phyloP scores from a whole-genome alignment of 2,329 filamentous ascomycete genomes.

The Neodidymelliopsis sp. region DNA sequence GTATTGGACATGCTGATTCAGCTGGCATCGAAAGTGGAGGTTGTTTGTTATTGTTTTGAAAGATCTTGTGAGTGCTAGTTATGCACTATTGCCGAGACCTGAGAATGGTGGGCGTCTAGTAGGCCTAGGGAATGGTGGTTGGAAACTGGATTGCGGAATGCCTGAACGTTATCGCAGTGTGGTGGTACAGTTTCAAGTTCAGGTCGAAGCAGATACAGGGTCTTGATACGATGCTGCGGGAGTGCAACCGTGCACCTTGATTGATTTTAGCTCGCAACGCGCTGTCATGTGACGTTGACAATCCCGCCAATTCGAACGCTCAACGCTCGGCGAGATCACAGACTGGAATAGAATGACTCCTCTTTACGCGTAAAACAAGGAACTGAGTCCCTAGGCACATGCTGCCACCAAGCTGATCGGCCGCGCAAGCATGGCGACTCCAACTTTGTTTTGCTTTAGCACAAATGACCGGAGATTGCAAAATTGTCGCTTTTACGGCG shows the following conservation, averaged over 20 bases:
- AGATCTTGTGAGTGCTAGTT: too few species aligned
- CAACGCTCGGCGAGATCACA: too few species aligned
- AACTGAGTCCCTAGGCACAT: not conserved
- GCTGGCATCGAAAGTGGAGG: constrained; percentile 27
- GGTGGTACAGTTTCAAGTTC: constrained; percentile 12
- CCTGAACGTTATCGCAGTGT: not conserved
- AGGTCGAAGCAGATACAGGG: constrained; percentile 7
- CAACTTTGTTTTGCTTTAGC: not conserved
- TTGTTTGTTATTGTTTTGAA: constrained; percentile 6
- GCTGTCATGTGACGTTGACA: constrained; percentile 5
- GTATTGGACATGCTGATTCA: constrained; percentile 44
- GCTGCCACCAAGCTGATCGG: not conserved
- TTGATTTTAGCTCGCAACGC: constrained; percentile 7
- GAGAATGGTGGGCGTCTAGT: not conserved
- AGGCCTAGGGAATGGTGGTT: not conserved
- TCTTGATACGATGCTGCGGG: constrained; percentile 1
- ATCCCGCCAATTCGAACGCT: too few species aligned
- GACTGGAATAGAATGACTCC: too few species aligned
- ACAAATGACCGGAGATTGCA: constrained; percentile 14
- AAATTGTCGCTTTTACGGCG: constrained; percentile 3
- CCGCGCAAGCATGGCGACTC: not conserved
- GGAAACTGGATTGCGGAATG: not conserved
- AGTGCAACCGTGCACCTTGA: too few species aligned
- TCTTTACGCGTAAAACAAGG: too few species aligned
- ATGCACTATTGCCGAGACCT: too few species aligned